Evolutionary conservation across 2,329 filamentous ascomycete species (phyloP), one percentile per base, ranked within the genome.

Genomic region (Pseudogymnoascus sp.): DNA sequence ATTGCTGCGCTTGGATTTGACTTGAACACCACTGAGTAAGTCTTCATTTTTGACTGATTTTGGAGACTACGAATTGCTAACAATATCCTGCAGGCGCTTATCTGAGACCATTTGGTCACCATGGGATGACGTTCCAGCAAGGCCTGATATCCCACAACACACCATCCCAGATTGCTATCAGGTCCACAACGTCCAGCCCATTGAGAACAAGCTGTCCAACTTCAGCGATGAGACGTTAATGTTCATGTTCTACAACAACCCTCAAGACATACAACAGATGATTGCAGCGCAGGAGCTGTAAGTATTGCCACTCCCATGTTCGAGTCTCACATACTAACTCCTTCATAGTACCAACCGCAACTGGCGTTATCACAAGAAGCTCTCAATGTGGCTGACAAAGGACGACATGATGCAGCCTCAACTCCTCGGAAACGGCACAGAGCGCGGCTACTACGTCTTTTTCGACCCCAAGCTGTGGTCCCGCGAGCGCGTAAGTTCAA

Each of bases 191-290:
- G 83, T 86, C 25, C 83, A 85, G 65, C 78, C 82, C 2, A 80
- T 88, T 59, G 83, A 87, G 64, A 83, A 78, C 66, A 87, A 87
- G 71, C 84, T 87, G 57, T 77, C 77, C 39, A 86, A 80, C 64
- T 87, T 88, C 72, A 87, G 86, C 65, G 85, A 88, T 64, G 85
- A 88, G 72, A 86, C 85, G 0, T 73, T 88, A 57, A 83, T 88
- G 71, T 86, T 82, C 79, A 87, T 88, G 65, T 88, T 88, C 68
- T 87, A 88, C 71, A 85, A 81, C 72, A 85, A 82, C 63, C 82
- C 85, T 6, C 77, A 79, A 47, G 84, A 87, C 67, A 69, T 81
- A 35, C 83, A 85, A 70, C 85, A 88, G 69, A 80, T 84, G 57
- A 74, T 85, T 73, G 85, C 85, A 2, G 84, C 85, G 0, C 75